Conservation (phyloP, 169 alveolate species). For the Eimeria maxima region DNA sequence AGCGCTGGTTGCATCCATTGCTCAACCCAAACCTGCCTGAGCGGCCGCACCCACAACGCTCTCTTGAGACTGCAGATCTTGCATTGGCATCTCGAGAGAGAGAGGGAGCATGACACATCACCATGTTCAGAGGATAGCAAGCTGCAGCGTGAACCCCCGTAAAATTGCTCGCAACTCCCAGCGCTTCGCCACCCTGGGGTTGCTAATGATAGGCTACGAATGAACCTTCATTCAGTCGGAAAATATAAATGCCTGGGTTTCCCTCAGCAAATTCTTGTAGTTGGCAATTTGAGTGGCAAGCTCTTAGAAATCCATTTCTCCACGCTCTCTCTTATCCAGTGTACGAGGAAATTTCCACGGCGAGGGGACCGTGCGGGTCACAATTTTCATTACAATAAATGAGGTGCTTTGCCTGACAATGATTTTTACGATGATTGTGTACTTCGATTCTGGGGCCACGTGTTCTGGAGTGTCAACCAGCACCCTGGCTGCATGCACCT, state of each 20-base stretch:
- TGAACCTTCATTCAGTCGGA: background rate
- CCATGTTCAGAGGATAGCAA: background rate
- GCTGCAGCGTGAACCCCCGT: background rate
- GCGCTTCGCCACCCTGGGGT: background rate
- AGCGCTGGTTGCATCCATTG: background rate
- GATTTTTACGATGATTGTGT: background rate
- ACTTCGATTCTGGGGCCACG: background rate
- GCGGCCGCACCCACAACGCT: background rate
- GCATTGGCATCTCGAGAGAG: background rate
- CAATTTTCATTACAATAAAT: background rate
- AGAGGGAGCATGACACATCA: background rate
- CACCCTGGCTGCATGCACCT: background rate
- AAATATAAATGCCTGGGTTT: background rate
- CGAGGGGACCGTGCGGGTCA: background rate
- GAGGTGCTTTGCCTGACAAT: background rate
- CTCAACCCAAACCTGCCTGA: background rate
- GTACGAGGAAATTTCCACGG: background rate
- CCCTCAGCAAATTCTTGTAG: background rate
- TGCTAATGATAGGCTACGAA: background rate
- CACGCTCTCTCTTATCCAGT: background rate
- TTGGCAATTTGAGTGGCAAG: background rate
- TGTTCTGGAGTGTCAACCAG: background rate
- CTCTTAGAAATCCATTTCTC: background rate
- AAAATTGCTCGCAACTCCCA: too few species aligned
- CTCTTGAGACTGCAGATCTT: background rate